Evolutionary conservation across 495 filamentous ascomycete genomes (phyloP), one percentile per base, ranked within the genome.

Genomic region (Cercophora samala): DNA sequence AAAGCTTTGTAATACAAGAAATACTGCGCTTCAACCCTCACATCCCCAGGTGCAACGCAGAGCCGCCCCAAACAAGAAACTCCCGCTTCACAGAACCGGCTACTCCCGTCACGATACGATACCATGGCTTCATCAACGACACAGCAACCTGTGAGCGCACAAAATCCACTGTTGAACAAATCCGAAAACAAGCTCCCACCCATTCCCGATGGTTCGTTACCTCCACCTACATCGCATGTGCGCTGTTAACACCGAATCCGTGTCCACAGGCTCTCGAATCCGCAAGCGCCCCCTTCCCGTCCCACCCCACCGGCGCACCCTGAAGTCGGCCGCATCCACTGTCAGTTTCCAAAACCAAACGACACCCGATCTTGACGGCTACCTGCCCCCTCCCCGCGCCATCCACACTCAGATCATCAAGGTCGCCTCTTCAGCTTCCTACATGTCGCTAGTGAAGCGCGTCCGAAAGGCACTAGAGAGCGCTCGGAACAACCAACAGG

Each of bases 391-490:
- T 78, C 87, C 70, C 82, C 85, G 58, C 87, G 87, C 68, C 83
- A 80, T 77, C 71, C 72, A 75, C 55, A 74, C 75, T 2, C 65
- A 67, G 69, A 72, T 87, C 68, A 82, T 99, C 82, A 97, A 97
- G 79, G 81, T 97, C n/a, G 89, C 89, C 11, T 76, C 86, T 58
- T 78, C 77, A 3, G 88, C 93, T 0, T 90, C 91, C 15, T 92
- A 96, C 82, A 88, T 96, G 77, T 86, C 88, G n/a, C 85, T 88
- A 15, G 84, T 97, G 18, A 91, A 92, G 77, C 91, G 93, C 68
- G 87, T 92, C 25, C 87, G 89, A 60, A 89, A 89, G 64, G 83
- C 91, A 15, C 88, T 97, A 2, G 83, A 88, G 5, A 85, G 88
- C 21, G 86, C 90, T 60, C 84, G 87, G 61, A 86, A 91, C 65